Evolutionary conservation across 2,329 filamentous ascomycete species (phyloP), one percentile per base, ranked within the genome.

Genomic region (Knufia fluminis): DNA sequence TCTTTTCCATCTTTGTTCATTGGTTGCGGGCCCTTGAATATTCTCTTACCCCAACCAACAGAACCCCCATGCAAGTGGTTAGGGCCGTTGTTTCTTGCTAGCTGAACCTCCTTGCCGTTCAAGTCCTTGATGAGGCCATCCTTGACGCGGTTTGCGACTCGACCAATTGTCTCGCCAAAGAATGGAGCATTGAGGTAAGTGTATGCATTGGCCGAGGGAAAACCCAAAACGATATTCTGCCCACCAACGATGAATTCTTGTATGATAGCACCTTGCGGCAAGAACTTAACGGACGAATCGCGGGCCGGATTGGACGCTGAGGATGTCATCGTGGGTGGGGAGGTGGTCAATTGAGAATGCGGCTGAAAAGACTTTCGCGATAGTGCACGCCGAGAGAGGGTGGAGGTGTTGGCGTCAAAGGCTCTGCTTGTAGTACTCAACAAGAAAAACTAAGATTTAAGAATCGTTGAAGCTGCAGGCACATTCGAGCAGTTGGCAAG

Each of bases 91-190:
- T 95, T 96, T 52, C 78, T 77, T 6, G 78, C 75, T 38, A 97
- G 75, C 14, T 74, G 60, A 67, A 94, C 92, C 2, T 76, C 71
- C 61, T 79, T 77, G 12, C 75, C 75, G 66, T 95, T 95, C 59
- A 96, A 69, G 46, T 74, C 74, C 56, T 82, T 70, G 64, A 96
- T 81, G 57, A 79, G 75, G 22, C 82, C 88, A 61, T 76, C 73
- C 50, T 79, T 78, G 64, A 95, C 80, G 50, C 91, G 83, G 71
- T 97, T 97, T 53, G 89, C 77, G 24, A 80, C 74, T 33, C 79
- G 86, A 49, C 92, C 92, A 64, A 97, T 95, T 39, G 88, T 97
- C 66, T 91, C 90, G 56, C 92, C 91, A 64, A 95, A 97, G 72
- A 82, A 90, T 1, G 86, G 82, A 9, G 68, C 71, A 70, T 92